Evolutionary conservation across 352 stramenopile genomes (phyloP).

Genomic region (Aphanomyces cochlioides): DNA sequence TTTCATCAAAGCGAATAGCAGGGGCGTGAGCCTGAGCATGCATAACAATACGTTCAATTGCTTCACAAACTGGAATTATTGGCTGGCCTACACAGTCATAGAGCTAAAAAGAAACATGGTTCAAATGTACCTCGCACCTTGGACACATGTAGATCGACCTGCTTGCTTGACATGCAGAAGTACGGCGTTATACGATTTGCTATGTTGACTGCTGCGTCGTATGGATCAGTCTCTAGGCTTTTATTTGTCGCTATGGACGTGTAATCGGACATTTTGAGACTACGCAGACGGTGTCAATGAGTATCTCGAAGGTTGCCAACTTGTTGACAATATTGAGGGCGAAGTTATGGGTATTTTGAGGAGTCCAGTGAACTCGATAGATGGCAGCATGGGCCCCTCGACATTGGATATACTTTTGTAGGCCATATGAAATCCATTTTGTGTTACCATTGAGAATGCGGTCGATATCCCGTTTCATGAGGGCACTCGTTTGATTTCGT

Average conservation of each 20-base stretch:
- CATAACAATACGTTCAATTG: constrained; percentile 54
- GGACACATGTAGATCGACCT: constrained; percentile 12
- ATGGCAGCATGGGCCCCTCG: constrained; percentile 62
- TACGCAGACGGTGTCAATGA: not conserved
- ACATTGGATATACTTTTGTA: constrained; percentile 72
- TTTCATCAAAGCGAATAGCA: constrained; percentile 47
- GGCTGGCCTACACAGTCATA: constrained; percentile 34
- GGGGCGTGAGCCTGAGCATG: constrained; percentile 62
- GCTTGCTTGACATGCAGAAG: constrained; percentile 4
- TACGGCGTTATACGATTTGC: not conserved
- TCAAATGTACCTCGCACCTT: constrained; percentile 22
- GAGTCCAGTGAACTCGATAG: constrained; percentile 62
- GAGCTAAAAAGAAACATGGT: not conserved
- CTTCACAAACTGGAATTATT: constrained; percentile 48
- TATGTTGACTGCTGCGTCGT: not conserved
- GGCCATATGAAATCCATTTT: constrained; percentile 48
- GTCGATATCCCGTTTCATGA: constrained; percentile 57
- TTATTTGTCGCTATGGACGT: too few relatives aligned
- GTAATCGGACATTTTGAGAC: constrained; percentile 11
- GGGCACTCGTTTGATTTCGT: constrained; percentile 53
- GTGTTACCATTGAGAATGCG: constrained; percentile 49
- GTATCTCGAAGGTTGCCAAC: constrained; percentile 36
- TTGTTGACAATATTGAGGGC: constrained; percentile 71
- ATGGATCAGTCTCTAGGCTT: constrained; percentile 3
- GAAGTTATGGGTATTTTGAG: constrained; percentile 52